These are phyloP conservation scores for Microbotryomycetes sp. DNA, from an alignment of 1,284 basidiomycete genomes.

Conservation along the genomic window DNA sequence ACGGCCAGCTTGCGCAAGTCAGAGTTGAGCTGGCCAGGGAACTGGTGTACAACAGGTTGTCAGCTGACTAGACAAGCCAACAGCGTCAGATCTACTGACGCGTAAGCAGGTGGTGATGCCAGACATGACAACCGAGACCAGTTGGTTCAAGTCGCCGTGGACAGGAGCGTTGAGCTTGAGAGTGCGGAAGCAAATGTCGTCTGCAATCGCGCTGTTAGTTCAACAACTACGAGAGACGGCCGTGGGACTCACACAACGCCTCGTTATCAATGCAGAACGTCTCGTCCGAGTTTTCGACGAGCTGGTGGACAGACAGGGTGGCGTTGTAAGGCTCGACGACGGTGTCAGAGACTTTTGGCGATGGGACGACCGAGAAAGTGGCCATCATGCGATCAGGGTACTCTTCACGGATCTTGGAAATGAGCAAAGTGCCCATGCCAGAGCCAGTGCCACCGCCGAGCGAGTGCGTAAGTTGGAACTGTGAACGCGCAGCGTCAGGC, in stretches of 20 bases:
- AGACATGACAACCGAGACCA: slow-evolving; percentile 96
- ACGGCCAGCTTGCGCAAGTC: slow-evolving; percentile 94
- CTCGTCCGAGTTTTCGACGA: slow-evolving; percentile 57
- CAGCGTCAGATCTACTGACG: too few relatives aligned
- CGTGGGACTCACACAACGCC: slow-evolving; percentile 55
- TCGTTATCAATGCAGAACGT: slow-evolving; percentile 81
- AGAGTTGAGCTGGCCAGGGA: slow-evolving; percentile 98
- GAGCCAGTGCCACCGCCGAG: slow-evolving; percentile 57
- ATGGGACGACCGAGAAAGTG: slow-evolving; percentile 56
- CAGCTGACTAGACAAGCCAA: background rate
- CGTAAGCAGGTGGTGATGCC: slow-evolving; percentile 92
- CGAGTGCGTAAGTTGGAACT: slow-evolving; percentile 45
- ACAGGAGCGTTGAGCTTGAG: slow-evolving; percentile 89
- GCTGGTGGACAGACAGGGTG: slow-evolving; percentile 54
- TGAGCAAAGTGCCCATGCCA: slow-evolving; percentile 55
- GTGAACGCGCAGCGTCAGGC: background rate
- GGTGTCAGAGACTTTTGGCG: slow-evolving; percentile 48
- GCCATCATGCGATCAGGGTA: slow-evolving; percentile 59
- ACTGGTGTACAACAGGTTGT: slow-evolving; percentile 42
- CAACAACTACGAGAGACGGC: background rate
- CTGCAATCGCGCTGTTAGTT: background rate
- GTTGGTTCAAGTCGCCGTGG: slow-evolving; percentile 93
- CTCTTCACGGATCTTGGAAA: slow-evolving; percentile 55
- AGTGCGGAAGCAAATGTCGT: slow-evolving; percentile 96
- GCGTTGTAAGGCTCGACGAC: slow-evolving; percentile 60